These are phyloP conservation scores for Diophrys appendiculata DNA, from an alignment of 73 alveolate species.

Conservation along the genomic window DNA sequence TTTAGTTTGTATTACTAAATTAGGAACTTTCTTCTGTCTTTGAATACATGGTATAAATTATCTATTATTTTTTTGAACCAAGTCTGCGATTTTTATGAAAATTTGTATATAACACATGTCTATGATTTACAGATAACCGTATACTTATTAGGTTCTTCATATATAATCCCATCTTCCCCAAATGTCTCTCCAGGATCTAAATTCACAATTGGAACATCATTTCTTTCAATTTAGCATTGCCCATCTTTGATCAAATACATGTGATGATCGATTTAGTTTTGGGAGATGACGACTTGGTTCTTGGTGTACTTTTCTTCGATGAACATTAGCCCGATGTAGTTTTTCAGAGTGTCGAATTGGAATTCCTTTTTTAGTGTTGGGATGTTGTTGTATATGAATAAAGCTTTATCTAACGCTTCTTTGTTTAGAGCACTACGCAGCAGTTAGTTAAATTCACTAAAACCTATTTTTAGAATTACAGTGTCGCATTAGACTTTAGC, in stretches of 20 bases:
- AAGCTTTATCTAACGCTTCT: not conserved
- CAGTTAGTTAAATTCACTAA: not conserved
- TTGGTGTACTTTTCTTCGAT: not conserved
- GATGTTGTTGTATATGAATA: no score
- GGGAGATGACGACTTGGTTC: not conserved
- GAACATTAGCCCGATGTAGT: not conserved
- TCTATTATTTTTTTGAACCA: no score
- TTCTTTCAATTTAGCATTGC: not conserved
- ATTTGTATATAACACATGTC: not conserved
- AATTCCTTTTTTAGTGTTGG: not conserved
- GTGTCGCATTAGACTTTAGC: not conserved
- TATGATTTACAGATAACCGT: not conserved
- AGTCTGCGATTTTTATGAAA: no score
- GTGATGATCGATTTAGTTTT: not conserved
- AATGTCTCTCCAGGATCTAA: not conserved
- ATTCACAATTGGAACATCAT: not conserved
- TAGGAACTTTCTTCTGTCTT: no score
- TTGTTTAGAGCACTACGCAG: not conserved
- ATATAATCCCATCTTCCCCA: not conserved
- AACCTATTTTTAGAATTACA: no score
- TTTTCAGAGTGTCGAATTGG: not conserved
- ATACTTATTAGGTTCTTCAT: not conserved
- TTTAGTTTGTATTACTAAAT: no score
- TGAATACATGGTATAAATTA: no score
- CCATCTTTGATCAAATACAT: not conserved